Conservation (phyloP, 1,139 yeast species). For the Groenewaldozyma auringiensis region DNA sequence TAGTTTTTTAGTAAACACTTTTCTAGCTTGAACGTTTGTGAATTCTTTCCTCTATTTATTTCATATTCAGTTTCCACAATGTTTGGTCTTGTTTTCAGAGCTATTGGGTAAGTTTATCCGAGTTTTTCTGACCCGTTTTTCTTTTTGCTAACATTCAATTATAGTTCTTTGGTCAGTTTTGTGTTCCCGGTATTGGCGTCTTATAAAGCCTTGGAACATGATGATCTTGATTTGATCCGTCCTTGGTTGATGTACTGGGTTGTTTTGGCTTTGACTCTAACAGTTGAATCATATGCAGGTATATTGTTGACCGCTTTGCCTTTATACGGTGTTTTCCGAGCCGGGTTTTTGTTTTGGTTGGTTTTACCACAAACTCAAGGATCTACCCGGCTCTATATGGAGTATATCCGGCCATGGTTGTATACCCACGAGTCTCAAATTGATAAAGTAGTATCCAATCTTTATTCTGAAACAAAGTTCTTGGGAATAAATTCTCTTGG, state of each 20-base stretch:
- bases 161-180: constrained; percentile 34
- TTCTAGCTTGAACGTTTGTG: too few species aligned
- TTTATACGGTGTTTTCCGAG: constrained; percentile 38
- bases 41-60: too few species aligned
- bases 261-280: constrained; percentile 38
- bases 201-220: constrained; percentile 44
- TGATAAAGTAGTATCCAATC: constrained; percentile 20
- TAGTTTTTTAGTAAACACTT: too few species aligned
- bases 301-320: constrained; percentile 40
- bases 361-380: constrained; percentile 42
- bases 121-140: not conserved
- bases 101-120: constrained; percentile 11
- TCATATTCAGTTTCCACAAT: too few species aligned
- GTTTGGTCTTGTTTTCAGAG: constrained; percentile 15
- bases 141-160: constrained; percentile 1
- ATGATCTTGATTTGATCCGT: constrained; percentile 40
- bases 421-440: constrained; percentile 26
- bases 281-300: constrained; percentile 39
- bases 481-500: constrained; percentile 21
- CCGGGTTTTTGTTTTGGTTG: constrained; percentile 43
- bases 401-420: constrained; percentile 30
- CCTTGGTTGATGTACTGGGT: constrained; percentile 63
- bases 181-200: constrained; percentile 55
- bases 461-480: constrained; percentile 18
- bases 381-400: constrained; percentile 29